Evolutionary conservation across 2,329 filamentous ascomycete species (phyloP).

Genomic region (Botrytis paeoniae): DNA sequence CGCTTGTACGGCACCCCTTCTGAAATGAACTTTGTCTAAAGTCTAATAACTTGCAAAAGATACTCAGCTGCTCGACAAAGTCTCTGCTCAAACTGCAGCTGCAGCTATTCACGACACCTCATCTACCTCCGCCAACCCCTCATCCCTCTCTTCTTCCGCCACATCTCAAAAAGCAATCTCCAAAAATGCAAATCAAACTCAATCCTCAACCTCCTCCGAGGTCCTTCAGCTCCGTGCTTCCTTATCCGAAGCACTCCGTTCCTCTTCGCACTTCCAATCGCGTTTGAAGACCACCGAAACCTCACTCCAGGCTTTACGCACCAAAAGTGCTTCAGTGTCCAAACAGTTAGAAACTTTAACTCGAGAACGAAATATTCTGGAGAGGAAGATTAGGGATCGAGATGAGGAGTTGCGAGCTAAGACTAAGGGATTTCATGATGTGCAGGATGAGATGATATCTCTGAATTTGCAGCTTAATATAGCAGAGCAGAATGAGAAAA

Average conservation of each 20-base stretch:
- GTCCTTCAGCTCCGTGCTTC: constrained; percentile 61
- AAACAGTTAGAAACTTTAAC: constrained; percentile 61
- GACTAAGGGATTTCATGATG: constrained; percentile 76
- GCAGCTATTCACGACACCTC: constrained; percentile 42
- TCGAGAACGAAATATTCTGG: constrained; percentile 58
- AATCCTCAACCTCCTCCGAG: constrained; percentile 32
- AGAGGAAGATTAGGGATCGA: constrained; percentile 69
- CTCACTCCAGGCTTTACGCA: constrained; percentile 62
- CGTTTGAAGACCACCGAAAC: constrained; percentile 60
- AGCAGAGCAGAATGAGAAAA: constrained; percentile 71
- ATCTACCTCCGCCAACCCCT: constrained; percentile 24
- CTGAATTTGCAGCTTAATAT: constrained; percentile 85
- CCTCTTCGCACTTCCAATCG: constrained; percentile 64
- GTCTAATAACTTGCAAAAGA: constrained; percentile 44
- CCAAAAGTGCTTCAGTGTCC: constrained; percentile 56
- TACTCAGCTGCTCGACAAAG: constrained; percentile 64
- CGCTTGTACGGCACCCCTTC: constrained; percentile 60
- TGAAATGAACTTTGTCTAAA: background rate
- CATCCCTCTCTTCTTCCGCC: constrained; percentile 34
- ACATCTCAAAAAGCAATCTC: constrained; percentile 37
- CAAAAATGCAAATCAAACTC: constrained; percentile 33
- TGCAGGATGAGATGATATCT: constrained; percentile 90
- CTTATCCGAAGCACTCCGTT: constrained; percentile 72
- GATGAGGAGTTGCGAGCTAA: constrained; percentile 85
- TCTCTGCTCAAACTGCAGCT: constrained; percentile 60